Evolutionary conservation across 2,329 filamentous ascomycete genomes (phyloP), one percentile per base, ranked within the genome.

Genomic region (Hypoxylon sp.): DNA sequence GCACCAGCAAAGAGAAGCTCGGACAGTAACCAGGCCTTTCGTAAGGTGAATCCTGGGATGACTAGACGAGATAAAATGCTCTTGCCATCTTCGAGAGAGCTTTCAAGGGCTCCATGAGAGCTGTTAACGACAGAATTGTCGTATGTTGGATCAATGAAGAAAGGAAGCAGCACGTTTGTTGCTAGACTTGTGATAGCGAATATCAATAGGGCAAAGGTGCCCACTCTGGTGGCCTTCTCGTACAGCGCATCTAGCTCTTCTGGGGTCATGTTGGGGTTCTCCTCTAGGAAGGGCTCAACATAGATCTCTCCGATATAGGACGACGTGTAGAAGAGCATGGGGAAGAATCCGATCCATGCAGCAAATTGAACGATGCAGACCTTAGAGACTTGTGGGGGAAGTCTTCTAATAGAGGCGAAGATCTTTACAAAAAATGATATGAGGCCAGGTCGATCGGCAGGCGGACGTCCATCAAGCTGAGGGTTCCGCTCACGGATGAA

Each of bases 321-420:
- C 1, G 94, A 97, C 4, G 94, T 94, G 83, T 98, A 98, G 82
- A 97, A 98, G 2, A 98, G 86, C 79, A 97, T 94, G 0, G 94
- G 94, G 75, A 98, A 98, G 89, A 95, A 98, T 58, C 94, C 95
- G 63, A 98, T 90, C 94, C 94, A 98, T 4, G 94, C 93, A 67
- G 91, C 94, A 74, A 95, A 89, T 78, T 96, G 92, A 0, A 94
- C 91, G 71, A 90, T 83, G 77, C 94, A 98, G 39, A 98, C 93
- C 70, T 89, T 91, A 69, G 87, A 87, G 71, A 96, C 94, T 80
- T 97, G 94, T 0, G 91, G 90, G 0, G 95, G 94, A 5, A 98
- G 84, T 42, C 90, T 87, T 74, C 87, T 89, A 71, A 97, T 92
- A 0, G 94, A 94, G 53, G 85, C 87, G 78, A 92, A 91, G 2